Evolutionary conservation across 2,329 filamentous ascomycete genomes (phyloP).

Genomic region (Fusarium piperis): DNA sequence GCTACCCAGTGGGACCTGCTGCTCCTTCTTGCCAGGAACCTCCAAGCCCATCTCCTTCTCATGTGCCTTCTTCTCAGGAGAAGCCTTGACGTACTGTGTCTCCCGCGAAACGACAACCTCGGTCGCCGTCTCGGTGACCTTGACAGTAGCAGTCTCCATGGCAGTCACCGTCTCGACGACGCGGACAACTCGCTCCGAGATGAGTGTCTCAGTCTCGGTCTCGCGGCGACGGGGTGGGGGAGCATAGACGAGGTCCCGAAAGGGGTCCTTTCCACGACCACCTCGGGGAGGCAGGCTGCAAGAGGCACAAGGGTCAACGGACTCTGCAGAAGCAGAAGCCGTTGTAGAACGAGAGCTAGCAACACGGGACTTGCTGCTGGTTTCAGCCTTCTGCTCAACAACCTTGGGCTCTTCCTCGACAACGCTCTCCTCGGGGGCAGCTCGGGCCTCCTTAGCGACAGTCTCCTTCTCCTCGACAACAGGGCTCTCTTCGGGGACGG

Average conservation of each 20-base stretch:
- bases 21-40: not conserved
- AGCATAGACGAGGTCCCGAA: not conserved
- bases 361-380: not conserved
- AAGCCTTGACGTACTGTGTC: conserved; percentile 15
- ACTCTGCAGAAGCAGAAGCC: conserved; percentile 1
- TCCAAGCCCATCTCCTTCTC: not conserved
- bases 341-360: not conserved
- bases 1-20: not conserved
- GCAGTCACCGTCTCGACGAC: conserved; percentile 51
- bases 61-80: conserved; percentile 9
- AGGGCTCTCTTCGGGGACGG: not conserved
- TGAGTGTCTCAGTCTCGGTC: conserved; percentile 26
- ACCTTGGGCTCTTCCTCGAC: not conserved
- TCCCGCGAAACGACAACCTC: conserved; percentile 27
- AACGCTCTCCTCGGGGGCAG: not conserved
- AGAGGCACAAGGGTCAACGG: conserved; percentile 36
- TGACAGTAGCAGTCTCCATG: conserved; percentile 46
- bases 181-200: conserved; percentile 41
- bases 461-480: not conserved
- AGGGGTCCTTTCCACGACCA: not conserved
- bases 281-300: conserved; percentile 26
- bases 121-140: conserved; percentile 45
- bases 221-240: conserved; percentile 36
- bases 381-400: not conserved
- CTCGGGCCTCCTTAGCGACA: not conserved